phyloP scores from a whole-genome alignment of 2,329 filamentous ascomycete species.

The Sporothrix mexicana region DNA sequence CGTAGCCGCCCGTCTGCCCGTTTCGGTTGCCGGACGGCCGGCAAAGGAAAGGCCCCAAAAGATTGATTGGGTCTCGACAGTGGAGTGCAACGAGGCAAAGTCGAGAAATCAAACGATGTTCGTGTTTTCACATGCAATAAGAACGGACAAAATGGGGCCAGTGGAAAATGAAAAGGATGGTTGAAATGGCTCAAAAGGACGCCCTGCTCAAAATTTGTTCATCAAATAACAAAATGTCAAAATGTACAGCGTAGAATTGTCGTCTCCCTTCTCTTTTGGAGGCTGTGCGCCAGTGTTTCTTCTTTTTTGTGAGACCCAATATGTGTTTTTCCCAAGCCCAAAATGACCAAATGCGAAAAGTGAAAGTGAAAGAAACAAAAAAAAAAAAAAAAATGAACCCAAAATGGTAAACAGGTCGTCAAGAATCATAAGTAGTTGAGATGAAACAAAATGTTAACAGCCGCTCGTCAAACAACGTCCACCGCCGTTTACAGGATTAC shows the following conservation, averaged over 20 bases:
- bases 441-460: not conserved
- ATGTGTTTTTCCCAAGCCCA: not conserved
- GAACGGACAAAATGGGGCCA: no score
- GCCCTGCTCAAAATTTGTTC: no score
- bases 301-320: constrained; percentile 4
- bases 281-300: not conserved
- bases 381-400: not conserved
- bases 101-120: no score
- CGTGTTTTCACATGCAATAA: no score
- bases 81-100: no score
- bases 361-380: not conserved
- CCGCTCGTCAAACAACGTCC: not conserved
- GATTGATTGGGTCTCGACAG: no score
- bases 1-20: constrained; percentile 25
- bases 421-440: not conserved
- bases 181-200: no score
- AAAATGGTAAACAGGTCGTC: constrained; percentile 10
- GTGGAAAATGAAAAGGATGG: no score
- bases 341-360: not conserved
- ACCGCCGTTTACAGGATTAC: constrained; percentile 49
- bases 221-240: no score
- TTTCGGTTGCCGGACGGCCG: constrained; percentile 31
- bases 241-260: not conserved
- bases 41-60: not conserved
- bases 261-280: not conserved